Evolutionary conservation across 2,329 filamentous ascomycete genomes (phyloP).

Genomic region (Leptographium radiaticola): DNA sequence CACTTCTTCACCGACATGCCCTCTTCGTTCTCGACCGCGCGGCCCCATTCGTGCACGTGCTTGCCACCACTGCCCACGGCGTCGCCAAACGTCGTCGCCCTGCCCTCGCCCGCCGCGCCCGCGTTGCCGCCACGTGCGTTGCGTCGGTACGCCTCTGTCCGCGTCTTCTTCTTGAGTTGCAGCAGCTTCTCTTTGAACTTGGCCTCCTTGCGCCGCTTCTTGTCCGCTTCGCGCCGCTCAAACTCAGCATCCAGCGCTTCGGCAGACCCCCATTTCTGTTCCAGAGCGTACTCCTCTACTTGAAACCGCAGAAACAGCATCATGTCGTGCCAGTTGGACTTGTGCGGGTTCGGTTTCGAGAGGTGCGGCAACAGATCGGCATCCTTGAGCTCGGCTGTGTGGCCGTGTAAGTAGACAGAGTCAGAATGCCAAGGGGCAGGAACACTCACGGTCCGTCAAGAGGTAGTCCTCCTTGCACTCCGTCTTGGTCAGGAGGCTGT

Average conservation of each 20-base stretch:
- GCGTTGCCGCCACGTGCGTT: slow-evolving; percentile 39
- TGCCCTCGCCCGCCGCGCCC: slow-evolving; percentile 19
- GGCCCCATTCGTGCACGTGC: slow-evolving; percentile 83
- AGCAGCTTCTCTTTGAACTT: slow-evolving; percentile 84
- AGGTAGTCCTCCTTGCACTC: slow-evolving; percentile 94
- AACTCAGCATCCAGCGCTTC: slow-evolving; percentile 85
- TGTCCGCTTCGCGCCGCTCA: slow-evolving; percentile 61
- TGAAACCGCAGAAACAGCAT: slow-evolving; percentile 91
- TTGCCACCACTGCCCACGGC: slow-evolving; percentile 51
- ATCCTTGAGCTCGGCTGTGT: slow-evolving; percentile 74
- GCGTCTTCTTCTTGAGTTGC: slow-evolving; percentile 84
- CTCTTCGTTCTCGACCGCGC: slow-evolving; percentile 52
- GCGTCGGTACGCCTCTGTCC: slow-evolving; percentile 77
- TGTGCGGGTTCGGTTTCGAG: slow-evolving; percentile 85
- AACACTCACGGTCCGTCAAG: slow-evolving; percentile 60
- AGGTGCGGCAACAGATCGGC: slow-evolving; percentile 76
- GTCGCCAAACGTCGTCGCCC: slow-evolving; percentile 59
- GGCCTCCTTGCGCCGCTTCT: slow-evolving; percentile 74
- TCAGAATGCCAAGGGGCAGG: not conserved
- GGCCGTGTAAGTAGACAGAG: not conserved
- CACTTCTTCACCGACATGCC: slow-evolving; percentile 76
- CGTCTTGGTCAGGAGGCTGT: slow-evolving; percentile 90
- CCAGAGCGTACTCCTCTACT: slow-evolving; percentile 86
- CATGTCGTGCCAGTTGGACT: slow-evolving; percentile 96
- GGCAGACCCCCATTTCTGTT: slow-evolving; percentile 77